Conservation (phyloP, 2,329 filamentous ascomycete genomes). For the Alternaria sp. region DNA sequence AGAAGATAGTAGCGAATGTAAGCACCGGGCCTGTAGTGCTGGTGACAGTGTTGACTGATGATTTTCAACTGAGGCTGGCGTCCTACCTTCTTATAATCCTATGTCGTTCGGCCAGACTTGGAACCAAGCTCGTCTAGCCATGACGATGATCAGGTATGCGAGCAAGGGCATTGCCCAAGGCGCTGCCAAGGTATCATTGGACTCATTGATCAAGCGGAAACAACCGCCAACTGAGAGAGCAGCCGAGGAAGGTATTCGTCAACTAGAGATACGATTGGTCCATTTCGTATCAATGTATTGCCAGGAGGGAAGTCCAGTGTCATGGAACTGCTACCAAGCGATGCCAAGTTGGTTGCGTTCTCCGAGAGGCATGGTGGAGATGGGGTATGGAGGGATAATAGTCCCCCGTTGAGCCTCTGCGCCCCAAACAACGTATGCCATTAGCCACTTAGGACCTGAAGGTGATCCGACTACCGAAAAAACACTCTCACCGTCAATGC, state of each 20-base stretch:
- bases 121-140: background rate
- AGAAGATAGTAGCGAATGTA: slow-evolving; percentile 7
- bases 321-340: background rate
- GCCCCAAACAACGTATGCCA: background rate
- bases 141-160: background rate
- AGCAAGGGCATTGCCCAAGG: background rate
- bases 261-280: slow-evolving; percentile 10
- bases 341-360: slow-evolving; percentile 3
- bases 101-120: background rate
- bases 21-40: slow-evolving; percentile 3
- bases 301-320: slow-evolving; percentile 1
- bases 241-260: slow-evolving; percentile 17
- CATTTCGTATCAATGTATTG: background rate
- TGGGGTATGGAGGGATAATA: background rate
- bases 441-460: background rate
- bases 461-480: slow-evolving; percentile 4
- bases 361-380: background rate
- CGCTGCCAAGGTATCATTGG: slow-evolving; percentile 10
- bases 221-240: background rate
- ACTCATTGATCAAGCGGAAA: slow-evolving; percentile 1
- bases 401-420: background rate
- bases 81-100: slow-evolving; percentile 11
- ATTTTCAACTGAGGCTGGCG: slow-evolving; percentile 5
- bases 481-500: background rate
- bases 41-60: slow-evolving; percentile 8